These are phyloP conservation scores for Huntiella abstrusa DNA, from an alignment of 2,329 filamentous ascomycete species.

Conservation along the genomic window DNA sequence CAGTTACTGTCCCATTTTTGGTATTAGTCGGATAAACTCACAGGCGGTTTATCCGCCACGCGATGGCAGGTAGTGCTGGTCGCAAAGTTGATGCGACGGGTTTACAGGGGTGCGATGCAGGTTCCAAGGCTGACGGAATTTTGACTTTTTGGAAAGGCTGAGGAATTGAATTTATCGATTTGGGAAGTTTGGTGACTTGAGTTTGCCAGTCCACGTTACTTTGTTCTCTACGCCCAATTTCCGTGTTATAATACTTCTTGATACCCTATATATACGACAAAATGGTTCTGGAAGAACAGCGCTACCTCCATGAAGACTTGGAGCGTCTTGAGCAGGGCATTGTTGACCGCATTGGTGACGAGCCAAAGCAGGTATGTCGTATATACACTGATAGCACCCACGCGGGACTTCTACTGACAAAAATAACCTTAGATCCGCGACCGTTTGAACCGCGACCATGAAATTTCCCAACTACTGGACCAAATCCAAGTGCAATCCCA, in stretches of 20 bases:
- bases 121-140: constrained; percentile 9
- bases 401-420: constrained; percentile 12
- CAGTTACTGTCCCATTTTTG: not conserved
- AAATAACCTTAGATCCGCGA: constrained; percentile 52
- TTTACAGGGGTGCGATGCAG: not conserved
- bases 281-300: constrained; percentile 83
- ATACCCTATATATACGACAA: constrained; percentile 11
- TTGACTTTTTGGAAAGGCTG: constrained; percentile 7
- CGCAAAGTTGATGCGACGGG: not conserved
- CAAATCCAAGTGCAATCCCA: constrained; percentile 76
- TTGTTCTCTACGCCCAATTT: not conserved
- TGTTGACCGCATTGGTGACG: constrained; percentile 70
- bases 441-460: constrained; percentile 75
- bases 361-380: constrained; percentile 61
- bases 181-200: not conserved
- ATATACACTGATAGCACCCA: not conserved
- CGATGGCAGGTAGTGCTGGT: not conserved
- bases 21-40: constrained; percentile 4
- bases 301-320: constrained; percentile 86
- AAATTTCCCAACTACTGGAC: constrained; percentile 68
- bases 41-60: constrained; percentile 3
- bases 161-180: not conserved
- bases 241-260: not conserved
- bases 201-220: not conserved
- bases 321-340: constrained; percentile 91